Evolutionary conservation across 768 basidiomycete genomes (phyloP).

Genomic region (Rhizopogon rudus): DNA sequence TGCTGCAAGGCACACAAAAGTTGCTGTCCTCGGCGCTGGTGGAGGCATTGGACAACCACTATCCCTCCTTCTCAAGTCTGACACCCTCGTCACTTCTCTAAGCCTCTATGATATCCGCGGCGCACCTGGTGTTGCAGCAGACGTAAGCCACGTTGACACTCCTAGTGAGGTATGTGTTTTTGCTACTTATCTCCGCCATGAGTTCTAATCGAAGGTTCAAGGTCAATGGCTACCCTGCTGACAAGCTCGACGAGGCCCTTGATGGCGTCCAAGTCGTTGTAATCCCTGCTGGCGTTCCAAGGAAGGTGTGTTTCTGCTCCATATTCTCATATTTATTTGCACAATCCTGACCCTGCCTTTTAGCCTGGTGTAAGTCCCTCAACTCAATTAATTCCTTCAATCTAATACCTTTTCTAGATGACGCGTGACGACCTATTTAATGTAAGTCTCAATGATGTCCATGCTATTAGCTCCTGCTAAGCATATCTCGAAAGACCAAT

Average conservation of each 20-base stretch:
- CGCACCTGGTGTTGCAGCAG: constrained; percentile 95
- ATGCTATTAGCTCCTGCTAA: background rate
- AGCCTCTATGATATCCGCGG: constrained; percentile 94
- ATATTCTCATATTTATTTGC: background rate
- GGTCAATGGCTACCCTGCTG: constrained; percentile 79
- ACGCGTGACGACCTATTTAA: constrained; percentile 97
- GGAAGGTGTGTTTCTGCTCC: constrained; percentile 62
- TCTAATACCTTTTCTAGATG: constrained; percentile 57
- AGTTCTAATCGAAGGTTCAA: constrained; percentile 19
- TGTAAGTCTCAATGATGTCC: constrained; percentile 39
- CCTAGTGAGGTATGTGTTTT: constrained; percentile 59
- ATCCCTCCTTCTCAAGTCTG: constrained; percentile 87
- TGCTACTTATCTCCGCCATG: background rate
- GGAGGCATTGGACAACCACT: constrained; percentile 99
- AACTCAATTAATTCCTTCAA: constrained; percentile 1
- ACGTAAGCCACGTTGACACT: constrained; percentile 93
- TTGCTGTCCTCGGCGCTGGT: constrained; percentile 95
- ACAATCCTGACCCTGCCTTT: constrained; percentile 23
- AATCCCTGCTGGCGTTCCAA: constrained; percentile 98
- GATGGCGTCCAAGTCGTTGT: constrained; percentile 90
- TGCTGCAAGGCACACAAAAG: constrained; percentile 70
- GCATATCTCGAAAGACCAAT: constrained; percentile 61
- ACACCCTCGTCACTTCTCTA: constrained; percentile 83
- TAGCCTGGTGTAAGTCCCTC: constrained; percentile 75
- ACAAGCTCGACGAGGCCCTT: constrained; percentile 86